Conservation (phyloP, 2,329 filamentous ascomycete species). For the Talaromyces sp. region DNA sequence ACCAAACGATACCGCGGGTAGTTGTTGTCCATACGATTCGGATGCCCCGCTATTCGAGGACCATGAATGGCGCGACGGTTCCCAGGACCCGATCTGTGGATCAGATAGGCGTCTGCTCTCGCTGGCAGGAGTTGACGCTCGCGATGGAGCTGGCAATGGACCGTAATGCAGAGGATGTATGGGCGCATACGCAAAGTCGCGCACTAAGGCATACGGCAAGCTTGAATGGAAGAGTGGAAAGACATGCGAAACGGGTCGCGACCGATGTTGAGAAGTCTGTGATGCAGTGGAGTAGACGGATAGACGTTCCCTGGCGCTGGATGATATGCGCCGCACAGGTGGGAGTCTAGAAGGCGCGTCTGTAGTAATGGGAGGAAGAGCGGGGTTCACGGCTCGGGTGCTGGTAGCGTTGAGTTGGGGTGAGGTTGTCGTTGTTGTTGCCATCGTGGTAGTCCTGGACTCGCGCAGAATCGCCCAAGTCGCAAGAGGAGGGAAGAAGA, state of each 20-base stretch:
- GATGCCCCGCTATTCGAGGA: slow-evolving; percentile 45
- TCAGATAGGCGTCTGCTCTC: slow-evolving; percentile 79
- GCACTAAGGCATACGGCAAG: slow-evolving; percentile 80
- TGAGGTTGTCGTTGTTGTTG: slow-evolving; percentile 10
- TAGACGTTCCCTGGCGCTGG: slow-evolving; percentile 72
- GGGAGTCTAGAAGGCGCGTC: slow-evolving; percentile 52
- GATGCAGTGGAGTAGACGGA: slow-evolving; percentile 78
- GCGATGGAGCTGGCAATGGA: slow-evolving; percentile 73
- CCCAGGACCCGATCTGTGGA: slow-evolving; percentile 67
- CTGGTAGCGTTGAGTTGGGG: slow-evolving; percentile 2
- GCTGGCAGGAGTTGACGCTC: slow-evolving; percentile 77
- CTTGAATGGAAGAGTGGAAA: slow-evolving; percentile 82
- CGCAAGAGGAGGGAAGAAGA: not conserved
- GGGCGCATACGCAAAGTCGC: slow-evolving; percentile 88
- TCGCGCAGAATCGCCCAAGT: not conserved
- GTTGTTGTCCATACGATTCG: slow-evolving; percentile 58
- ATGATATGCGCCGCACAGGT: slow-evolving; percentile 63
- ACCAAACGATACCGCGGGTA: slow-evolving; percentile 79
- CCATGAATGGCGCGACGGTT: slow-evolving; percentile 58
- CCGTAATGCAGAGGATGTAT: slow-evolving; percentile 89
- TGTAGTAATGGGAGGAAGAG: not conserved
- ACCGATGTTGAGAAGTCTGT: slow-evolving; percentile 52
- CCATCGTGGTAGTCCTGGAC: not conserved
- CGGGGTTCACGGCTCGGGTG: not conserved
- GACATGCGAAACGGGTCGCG: slow-evolving; percentile 72